phyloP scores from a whole-genome alignment of 352 stramenopile genomes.

The Phytophthora palmivora region DNA sequence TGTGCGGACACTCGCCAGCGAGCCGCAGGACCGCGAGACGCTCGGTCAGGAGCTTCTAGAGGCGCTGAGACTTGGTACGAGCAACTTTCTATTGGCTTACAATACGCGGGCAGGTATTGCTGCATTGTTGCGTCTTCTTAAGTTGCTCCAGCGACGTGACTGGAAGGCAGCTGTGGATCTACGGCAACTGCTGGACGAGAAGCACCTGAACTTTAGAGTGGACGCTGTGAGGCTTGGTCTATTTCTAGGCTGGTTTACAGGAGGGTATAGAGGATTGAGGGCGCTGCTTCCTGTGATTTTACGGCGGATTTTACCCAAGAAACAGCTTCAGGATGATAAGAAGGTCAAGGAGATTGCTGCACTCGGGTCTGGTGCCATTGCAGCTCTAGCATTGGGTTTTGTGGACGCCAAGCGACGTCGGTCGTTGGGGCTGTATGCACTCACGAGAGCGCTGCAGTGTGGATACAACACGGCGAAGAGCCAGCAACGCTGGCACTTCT shows the following conservation, averaged over 20 bases:
- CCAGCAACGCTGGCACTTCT: conserved; percentile 87
- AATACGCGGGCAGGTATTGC: conserved; percentile 87
- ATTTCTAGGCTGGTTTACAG: conserved; percentile 88
- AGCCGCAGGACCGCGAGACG: conserved; percentile 35
- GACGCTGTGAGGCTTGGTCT: conserved; percentile 88
- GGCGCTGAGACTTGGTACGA: conserved; percentile 73
- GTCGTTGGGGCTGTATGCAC: conserved; percentile 83
- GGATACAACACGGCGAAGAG: conserved; percentile 88
- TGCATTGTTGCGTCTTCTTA: conserved; percentile 72
- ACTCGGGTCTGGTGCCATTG: conserved; percentile 64
- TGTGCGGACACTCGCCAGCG: conserved; percentile 30
- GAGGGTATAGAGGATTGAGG: conserved; percentile 70
- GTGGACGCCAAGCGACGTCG: conserved; percentile 73
- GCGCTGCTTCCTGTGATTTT: conserved; percentile 63
- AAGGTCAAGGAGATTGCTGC: conserved; percentile 58
- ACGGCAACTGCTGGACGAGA: conserved; percentile 75
- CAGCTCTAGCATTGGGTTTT: conserved; percentile 67
- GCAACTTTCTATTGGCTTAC: conserved; percentile 89
- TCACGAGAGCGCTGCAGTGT: conserved; percentile 84
- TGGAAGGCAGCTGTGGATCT: conserved; percentile 62
- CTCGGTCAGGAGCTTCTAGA: conserved; percentile 70
- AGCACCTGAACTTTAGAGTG: conserved; percentile 79
- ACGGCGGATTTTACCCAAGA: conserved; percentile 32
- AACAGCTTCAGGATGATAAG: conserved; percentile 27
- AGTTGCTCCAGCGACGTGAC: conserved; percentile 65